These are phyloP conservation scores for Metschnikowia anglica DNA, from an alignment of 805 yeast species.

Conservation along the genomic window DNA sequence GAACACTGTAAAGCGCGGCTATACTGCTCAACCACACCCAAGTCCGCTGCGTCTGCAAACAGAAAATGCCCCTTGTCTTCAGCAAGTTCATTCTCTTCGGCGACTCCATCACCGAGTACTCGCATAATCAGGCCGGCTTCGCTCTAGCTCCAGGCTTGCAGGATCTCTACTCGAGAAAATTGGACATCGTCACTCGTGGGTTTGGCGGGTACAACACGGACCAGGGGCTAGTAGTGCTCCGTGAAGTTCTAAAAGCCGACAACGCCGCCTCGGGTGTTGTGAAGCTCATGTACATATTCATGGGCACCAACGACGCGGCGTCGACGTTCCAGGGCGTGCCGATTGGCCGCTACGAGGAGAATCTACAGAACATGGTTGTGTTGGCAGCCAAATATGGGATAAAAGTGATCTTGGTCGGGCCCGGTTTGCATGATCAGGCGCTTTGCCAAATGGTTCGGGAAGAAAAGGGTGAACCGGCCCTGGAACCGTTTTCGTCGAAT, in stretches of 20 bases:
- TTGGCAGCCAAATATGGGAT: slow-evolving; percentile 43
- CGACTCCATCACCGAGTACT: slow-evolving; percentile 65
- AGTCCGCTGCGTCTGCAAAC: too few relatives aligned
- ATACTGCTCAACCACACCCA: too few relatives aligned
- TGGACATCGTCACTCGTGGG: slow-evolving; percentile 75
- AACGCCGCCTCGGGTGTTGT: slow-evolving; percentile 22
- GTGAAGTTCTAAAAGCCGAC: slow-evolving; percentile 47
- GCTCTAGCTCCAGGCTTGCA: slow-evolving; percentile 52
- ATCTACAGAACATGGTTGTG: slow-evolving; percentile 45
- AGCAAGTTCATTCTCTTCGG: slow-evolving; percentile 62
- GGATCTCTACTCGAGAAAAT: slow-evolving; percentile 52
- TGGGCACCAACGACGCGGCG: slow-evolving; percentile 75
- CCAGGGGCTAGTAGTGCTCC: slow-evolving; percentile 46
- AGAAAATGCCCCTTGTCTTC: slow-evolving; percentile 11
- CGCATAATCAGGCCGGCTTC: slow-evolving; percentile 45
- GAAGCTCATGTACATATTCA: slow-evolving; percentile 58
- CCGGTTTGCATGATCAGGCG: slow-evolving; percentile 52
- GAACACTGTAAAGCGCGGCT: too few relatives aligned
- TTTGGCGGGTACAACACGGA: slow-evolving; percentile 72
- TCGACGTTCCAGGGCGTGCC: slow-evolving; percentile 46
- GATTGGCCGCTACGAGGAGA: slow-evolving; percentile 47
- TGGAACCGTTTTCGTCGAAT: slow-evolving; percentile 32
- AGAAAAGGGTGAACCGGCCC: slow-evolving; percentile 21
- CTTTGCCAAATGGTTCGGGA: neutral
- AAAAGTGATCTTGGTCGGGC: slow-evolving; percentile 59